Evolutionary conservation across 805 yeast species (phyloP).

Genomic region (Schwanniomyces yamadae): DNA sequence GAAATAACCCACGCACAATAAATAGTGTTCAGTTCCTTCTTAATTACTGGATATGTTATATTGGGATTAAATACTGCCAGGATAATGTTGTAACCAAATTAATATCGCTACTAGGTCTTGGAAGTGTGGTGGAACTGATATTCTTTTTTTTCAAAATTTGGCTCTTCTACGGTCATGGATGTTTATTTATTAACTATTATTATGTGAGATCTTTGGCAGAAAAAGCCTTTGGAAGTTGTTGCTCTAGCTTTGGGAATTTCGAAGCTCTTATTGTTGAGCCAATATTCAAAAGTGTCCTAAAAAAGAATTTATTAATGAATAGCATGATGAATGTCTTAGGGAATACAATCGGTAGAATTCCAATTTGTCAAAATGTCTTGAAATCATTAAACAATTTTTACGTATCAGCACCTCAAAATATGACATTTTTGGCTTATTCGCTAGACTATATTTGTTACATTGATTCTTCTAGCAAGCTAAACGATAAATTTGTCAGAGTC

Average conservation of each 20-base stretch:
- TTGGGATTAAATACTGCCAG: slow-evolving; percentile 13
- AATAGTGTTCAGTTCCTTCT: slow-evolving; percentile 15
- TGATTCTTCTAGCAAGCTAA: slow-evolving; percentile 11
- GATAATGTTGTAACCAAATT: slow-evolving; percentile 8
- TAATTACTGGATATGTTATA: slow-evolving; percentile 24
- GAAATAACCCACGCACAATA: background rate
- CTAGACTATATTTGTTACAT: slow-evolving; percentile 18
- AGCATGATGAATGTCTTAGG: background rate
- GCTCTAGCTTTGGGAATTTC: slow-evolving; percentile 9
- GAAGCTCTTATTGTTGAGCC: slow-evolving; percentile 17
- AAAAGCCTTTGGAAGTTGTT: slow-evolving; percentile 2
- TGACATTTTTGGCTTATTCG: slow-evolving; percentile 14
- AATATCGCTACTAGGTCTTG: slow-evolving; percentile 10
- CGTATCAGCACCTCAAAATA: slow-evolving; percentile 3
- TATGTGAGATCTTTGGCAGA: slow-evolving; percentile 9
- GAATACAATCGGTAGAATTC: background rate
- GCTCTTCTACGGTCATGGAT: slow-evolving; percentile 26
- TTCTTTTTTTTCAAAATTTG: slow-evolving; percentile 15
- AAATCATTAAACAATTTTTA: background rate
- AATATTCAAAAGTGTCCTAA: slow-evolving; percentile 1
- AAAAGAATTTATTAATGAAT: background rate
- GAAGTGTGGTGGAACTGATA: slow-evolving; percentile 2
- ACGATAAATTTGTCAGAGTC: background rate
- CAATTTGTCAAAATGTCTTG: background rate
- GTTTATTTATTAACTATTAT: slow-evolving; percentile 19